A percentile compares a stretch with the other conserved stretches of the same genome.
phyloP scores from a whole-genome alignment of 805 yeast species.

The Pichia membranifaciens region DNA sequence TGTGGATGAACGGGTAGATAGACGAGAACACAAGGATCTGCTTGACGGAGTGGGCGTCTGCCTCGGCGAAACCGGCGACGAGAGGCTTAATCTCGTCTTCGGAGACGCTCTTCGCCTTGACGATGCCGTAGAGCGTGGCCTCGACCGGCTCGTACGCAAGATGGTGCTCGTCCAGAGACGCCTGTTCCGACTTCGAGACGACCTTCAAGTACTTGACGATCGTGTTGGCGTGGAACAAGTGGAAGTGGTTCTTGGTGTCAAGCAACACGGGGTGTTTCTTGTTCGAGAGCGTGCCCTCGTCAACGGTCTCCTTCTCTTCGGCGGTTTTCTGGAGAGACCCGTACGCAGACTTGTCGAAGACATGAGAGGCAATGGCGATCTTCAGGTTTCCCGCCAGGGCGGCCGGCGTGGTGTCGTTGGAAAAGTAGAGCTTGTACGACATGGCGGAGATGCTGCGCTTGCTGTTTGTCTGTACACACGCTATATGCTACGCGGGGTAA shows the following conservation, averaged over 20 bases:
- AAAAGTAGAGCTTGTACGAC: conserved; percentile 15
- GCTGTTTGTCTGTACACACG: no score
- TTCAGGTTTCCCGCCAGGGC: conserved; percentile 39
- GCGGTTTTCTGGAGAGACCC: conserved; percentile 6
- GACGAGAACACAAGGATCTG: conserved; percentile 58
- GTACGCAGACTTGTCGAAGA: conserved; percentile 7
- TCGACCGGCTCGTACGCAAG: conserved; percentile 36
- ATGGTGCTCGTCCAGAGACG: no score
- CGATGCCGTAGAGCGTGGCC: conserved; percentile 35
- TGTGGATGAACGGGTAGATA: conserved; percentile 38
- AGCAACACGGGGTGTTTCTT: conserved; percentile 16
- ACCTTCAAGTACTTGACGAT: conserved; percentile 56
- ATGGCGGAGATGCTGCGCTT: neutral
- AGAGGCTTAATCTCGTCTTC: conserved; percentile 6
- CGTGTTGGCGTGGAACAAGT: conserved; percentile 60
- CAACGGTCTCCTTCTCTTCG: conserved; percentile 7
- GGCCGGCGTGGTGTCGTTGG: conserved; percentile 11
- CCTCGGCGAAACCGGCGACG: conserved; percentile 14
- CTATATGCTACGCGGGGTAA: no score
- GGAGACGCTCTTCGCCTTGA: conserved; percentile 32
- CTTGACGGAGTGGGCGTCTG: conserved; percentile 37
- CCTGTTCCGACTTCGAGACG: no score
- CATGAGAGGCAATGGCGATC: conserved; percentile 35
- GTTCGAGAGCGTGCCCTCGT: conserved; percentile 6
- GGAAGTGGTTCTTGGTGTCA: conserved; percentile 37